Base-by-base conservation (phyloP, 768 basidiomycete species). In the Mycena haematopus region DNA sequence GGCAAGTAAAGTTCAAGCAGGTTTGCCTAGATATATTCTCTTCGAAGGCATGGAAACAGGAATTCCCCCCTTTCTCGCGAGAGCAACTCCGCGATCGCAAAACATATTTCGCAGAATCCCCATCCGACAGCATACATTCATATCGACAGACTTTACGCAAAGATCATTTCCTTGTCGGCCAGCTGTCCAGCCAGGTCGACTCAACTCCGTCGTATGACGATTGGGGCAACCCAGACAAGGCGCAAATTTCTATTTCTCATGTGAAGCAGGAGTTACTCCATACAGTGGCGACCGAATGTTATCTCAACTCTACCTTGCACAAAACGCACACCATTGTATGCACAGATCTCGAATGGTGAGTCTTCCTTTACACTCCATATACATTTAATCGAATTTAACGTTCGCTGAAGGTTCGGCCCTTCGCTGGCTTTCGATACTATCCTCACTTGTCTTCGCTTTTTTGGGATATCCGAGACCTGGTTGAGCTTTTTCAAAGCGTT, bases 241-340 rank as follows among this genome's bases (percentile, higher is more conserved):
- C 38, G 21, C 49, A 60, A 17, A 52, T 60, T 31, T 62, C 66
- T 6, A 70, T 71, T 3, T 71, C 68, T 15, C 66, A 69, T 17
- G 70, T 74, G 52, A 81, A 81, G 66, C 78, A 79, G 53, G 73
- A 77, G 46, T 66, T 82, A 0, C 63, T 83, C 35, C 76, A 79
- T 40, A 71, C 78, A 14, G 74, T 83, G 70, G 71, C 74, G 9
- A 78, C 77, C 0, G 81, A 83, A 47, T 74, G 73, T 46, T 71
- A 76, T 47, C 73, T 83, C 56, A 81, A 80, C 67, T 72, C 70
- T 22, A 58, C 50, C 33, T 22, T 52, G 50, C 50, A 79, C 57
- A 71, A 69, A 6, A 70, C 74, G 15, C 74, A 78, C 47, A 70
- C 77, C 11, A 72, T 77, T 11, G 58, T 82, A 17, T 75, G 78